Evolutionary conservation across 306 rosid species (phyloP).

Genomic region (Prunus armeniaca): DNA sequence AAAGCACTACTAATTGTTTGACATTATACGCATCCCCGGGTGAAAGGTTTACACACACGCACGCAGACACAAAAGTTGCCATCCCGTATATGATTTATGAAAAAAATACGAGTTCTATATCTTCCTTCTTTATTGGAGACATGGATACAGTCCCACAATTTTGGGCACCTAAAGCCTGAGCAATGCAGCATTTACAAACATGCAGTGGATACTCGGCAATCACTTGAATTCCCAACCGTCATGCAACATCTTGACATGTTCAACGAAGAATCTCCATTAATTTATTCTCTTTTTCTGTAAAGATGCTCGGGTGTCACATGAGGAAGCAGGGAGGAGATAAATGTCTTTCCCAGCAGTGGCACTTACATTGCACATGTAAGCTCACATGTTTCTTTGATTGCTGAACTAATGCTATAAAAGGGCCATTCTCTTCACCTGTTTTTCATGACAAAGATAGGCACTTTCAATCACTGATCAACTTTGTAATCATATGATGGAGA

Average conservation of each 20-base stretch:
- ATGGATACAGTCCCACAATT: slow-evolving; percentile 3
- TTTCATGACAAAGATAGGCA: no score
- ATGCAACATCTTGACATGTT: slow-evolving; percentile 23
- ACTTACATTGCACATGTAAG: slow-evolving; percentile 68
- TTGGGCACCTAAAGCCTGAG: slow-evolving; percentile 19
- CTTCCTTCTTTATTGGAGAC: background rate
- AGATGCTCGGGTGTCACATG: slow-evolving; percentile 7
- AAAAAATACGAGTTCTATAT: background rate
- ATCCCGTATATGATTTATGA: background rate
- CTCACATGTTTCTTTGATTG: slow-evolving; percentile 71
- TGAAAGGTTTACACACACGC: background rate
- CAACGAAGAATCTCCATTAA: slow-evolving; percentile 17
- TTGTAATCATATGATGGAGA: no score
- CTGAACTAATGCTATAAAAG: slow-evolving; percentile 57
- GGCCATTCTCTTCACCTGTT: no score
- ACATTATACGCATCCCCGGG: background rate
- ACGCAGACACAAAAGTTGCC: background rate
- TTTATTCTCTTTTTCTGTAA: background rate
- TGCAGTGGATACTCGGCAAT: slow-evolving; percentile 2
- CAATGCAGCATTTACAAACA: slow-evolving; percentile 1
- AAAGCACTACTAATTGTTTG: background rate
- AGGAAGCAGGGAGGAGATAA: background rate
- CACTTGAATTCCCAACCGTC: slow-evolving; percentile 14
- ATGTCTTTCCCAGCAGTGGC: slow-evolving; percentile 15
- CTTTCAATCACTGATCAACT: no score